phyloP scores from a whole-genome alignment of 179 eudicot genomes.

The Corrigiola litoralis region DNA sequence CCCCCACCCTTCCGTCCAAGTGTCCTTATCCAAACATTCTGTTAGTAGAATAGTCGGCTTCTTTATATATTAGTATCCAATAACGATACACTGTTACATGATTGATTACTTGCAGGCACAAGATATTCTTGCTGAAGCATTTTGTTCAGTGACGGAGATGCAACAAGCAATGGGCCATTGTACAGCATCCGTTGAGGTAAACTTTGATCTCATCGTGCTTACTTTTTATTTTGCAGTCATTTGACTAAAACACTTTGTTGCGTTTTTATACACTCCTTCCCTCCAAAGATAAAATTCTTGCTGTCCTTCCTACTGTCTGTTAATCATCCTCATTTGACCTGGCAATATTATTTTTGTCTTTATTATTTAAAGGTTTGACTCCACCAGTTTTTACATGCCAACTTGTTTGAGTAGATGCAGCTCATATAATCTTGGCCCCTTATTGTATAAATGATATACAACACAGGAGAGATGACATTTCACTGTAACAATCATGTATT shows the following conservation, averaged over 20 bases:
- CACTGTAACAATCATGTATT: no score
- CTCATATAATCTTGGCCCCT: neutral
- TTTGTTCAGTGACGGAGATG: conserved; percentile 55
- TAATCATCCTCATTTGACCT: neutral
- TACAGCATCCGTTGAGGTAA: conserved; percentile 61
- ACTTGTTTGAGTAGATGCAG: neutral
- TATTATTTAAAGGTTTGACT: no score
- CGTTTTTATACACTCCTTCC: no score
- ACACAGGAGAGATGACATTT: no score
- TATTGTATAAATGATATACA: no score
- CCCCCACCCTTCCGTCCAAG: no score
- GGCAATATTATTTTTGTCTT: no score
- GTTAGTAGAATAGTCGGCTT: no score
- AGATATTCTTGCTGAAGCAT: conserved; percentile 70
- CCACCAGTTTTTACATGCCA: neutral
- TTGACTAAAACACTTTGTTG: neutral
- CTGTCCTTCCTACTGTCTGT: neutral
- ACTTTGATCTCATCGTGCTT: neutral
- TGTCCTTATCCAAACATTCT: no score
- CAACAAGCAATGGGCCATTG: conserved; percentile 61
- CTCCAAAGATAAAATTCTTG: no score
- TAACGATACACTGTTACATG: no score
- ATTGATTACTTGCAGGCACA: conserved; percentile 47
- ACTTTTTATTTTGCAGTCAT: neutral
- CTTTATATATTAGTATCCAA: no score